These are phyloP conservation scores for Colletotrichum liaoningense DNA, from an alignment of 2,329 filamentous ascomycete species.

Conservation along the genomic window DNA sequence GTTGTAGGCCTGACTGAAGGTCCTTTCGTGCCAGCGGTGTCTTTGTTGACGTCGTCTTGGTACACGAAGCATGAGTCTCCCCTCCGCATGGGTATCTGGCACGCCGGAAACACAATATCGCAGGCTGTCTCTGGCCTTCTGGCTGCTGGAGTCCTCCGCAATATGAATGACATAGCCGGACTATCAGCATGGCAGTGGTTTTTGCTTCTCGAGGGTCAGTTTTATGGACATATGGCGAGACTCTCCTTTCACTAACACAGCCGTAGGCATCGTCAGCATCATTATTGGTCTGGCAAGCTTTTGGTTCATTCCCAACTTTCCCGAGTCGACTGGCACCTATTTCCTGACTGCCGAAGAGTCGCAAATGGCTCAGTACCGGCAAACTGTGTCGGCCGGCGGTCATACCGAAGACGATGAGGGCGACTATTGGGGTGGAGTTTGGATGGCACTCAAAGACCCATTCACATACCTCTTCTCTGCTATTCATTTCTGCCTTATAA, in stretches of 20 bases:
- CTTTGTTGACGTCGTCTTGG: constrained; percentile 59
- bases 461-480: constrained; percentile 51
- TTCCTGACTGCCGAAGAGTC: constrained; percentile 51
- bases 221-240: background rate
- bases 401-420: constrained; percentile 49
- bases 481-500: constrained; percentile 57
- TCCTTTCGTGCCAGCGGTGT: constrained; percentile 58
- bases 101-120: constrained; percentile 57
- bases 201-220: constrained; percentile 48
- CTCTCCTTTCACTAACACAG: background rate
- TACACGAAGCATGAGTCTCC: constrained; percentile 58
- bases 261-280: constrained; percentile 44
- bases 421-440: constrained; percentile 51
- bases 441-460: constrained; percentile 46
- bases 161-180: constrained; percentile 51
- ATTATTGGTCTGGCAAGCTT: constrained; percentile 44
- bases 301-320: constrained; percentile 51
- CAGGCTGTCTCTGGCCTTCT: constrained; percentile 57
- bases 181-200: constrained; percentile 56
- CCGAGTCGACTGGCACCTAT: constrained; percentile 44
- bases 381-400: constrained; percentile 49
- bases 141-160: constrained; percentile 55
- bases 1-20: constrained; percentile 46
- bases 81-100: constrained; percentile 56
- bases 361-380: constrained; percentile 51